Conservation (phyloP, 805 yeast genomes). For the Metschnikowia santaceciliae region DNA sequence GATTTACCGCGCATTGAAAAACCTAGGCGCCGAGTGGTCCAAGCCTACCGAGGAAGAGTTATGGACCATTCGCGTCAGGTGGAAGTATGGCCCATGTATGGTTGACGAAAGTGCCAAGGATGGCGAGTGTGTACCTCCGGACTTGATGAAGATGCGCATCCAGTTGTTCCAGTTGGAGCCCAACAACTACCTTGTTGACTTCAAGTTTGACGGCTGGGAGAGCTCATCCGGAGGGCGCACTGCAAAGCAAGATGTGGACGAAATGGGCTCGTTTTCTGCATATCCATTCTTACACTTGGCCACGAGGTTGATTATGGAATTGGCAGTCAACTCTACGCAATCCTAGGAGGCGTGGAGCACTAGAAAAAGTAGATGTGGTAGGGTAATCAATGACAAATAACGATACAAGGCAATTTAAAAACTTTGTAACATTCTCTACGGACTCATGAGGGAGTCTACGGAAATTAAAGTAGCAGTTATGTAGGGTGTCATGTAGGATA, state of each 20-base stretch:
- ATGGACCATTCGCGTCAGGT: conserved; percentile 94
- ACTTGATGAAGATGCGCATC: conserved; percentile 93
- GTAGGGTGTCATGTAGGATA: no score
- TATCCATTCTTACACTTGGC: conserved; percentile 93
- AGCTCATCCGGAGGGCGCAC: conserved; percentile 31
- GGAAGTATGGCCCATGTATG: conserved; percentile 58
- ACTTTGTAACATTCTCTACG: background rate
- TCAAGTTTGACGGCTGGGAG: conserved; percentile 98
- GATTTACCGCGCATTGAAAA: conserved; percentile 88
- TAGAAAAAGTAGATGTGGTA: background rate
- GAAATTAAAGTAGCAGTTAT: no score
- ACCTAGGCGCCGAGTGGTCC: conserved; percentile 96
- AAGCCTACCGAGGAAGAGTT: conserved; percentile 90
- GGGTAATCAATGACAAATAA: conserved; percentile 1
- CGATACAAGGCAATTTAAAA: background rate
- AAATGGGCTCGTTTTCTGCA: conserved; percentile 87
- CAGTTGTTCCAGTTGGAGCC: conserved; percentile 95
- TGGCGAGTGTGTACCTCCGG: conserved; percentile 47
- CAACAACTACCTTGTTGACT: conserved; percentile 91
- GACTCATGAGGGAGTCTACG: background rate
- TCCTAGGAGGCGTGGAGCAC: conserved; percentile 6
- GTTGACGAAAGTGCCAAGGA: conserved; percentile 18
- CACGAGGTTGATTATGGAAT: conserved; percentile 88
- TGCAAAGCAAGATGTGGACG: conserved; percentile 48
- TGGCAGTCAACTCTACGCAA: conserved; percentile 69